Percentiles rank a stretch among this genome's conserved stretches.
phyloP scores from a whole-genome alignment of 768 basidiomycete species.

The Antrodiella citrinella region DNA sequence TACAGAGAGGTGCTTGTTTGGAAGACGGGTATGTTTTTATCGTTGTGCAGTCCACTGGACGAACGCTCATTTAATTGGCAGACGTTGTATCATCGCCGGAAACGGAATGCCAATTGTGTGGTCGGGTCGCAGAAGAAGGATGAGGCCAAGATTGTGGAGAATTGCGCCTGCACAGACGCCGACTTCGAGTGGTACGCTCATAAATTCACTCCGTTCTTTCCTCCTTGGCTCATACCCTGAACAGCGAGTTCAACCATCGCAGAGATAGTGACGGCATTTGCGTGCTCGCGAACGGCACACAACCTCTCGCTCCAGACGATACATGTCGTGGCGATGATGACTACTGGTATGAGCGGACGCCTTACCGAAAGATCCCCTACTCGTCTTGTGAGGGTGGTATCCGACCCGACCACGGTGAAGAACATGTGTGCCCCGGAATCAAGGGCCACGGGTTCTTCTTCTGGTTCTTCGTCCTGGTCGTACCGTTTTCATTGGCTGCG shows the following conservation, averaged over 20 bases:
- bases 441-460: slow-evolving; percentile 66
- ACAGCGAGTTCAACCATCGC: slow-evolving; percentile 88
- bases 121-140: slow-evolving; percentile 65
- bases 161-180: slow-evolving; percentile 60
- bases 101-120: slow-evolving; percentile 71
- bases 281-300: slow-evolving; percentile 64
- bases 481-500: slow-evolving; percentile 73
- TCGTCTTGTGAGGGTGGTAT: slow-evolving; percentile 79
- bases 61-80: slow-evolving; percentile 20
- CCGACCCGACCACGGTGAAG: slow-evolving; percentile 66
- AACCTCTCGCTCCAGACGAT: slow-evolving; percentile 52
- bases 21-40: slow-evolving; percentile 56
- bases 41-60: background rate
- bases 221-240: background rate
- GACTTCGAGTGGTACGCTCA: slow-evolving; percentile 91
- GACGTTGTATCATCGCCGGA: slow-evolving; percentile 89
- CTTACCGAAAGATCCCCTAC: slow-evolving; percentile 85
- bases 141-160: slow-evolving; percentile 44
- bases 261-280: slow-evolving; percentile 66
- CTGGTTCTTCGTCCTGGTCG: slow-evolving; percentile 71
- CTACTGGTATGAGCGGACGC: slow-evolving; percentile 91
- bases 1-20: slow-evolving; percentile 85
- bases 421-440: slow-evolving; percentile 79
- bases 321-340: slow-evolving; percentile 55
- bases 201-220: background rate